A percentile compares a stretch with the other conserved stretches of the same genome.
Conservation (phyloP, 164 flowering plant species). For the Protea cynaroides region DNA sequence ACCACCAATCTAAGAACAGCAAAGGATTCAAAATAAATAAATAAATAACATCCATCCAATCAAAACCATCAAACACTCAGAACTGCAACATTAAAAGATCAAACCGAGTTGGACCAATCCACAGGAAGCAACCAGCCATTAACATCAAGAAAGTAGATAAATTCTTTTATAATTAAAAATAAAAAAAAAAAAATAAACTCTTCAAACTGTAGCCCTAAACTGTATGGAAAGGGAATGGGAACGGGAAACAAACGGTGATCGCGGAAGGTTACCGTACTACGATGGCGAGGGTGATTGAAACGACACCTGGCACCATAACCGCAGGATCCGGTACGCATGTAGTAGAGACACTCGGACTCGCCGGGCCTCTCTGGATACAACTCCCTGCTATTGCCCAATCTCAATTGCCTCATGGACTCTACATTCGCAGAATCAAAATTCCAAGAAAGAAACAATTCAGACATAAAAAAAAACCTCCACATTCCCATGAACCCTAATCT, state of each 20-base stretch:
- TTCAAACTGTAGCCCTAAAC: constrained; percentile 9
- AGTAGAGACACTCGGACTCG: constrained; percentile 63
- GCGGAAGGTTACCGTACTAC: constrained; percentile 32
- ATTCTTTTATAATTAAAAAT: no score
- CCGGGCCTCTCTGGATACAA: constrained; percentile 67
- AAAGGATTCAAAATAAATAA: background rate
- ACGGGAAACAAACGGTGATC: background rate
- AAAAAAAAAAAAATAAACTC: background rate
- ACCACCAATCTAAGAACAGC: background rate
- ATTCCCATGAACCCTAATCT: constrained; percentile 22
- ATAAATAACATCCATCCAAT: constrained; percentile 2
- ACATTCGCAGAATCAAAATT: constrained; percentile 15
- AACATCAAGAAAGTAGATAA: constrained; percentile 10
- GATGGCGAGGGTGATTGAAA: constrained; percentile 82
- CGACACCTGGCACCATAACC: constrained; percentile 78
- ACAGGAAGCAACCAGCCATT: constrained; percentile 16
- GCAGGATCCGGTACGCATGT: constrained; percentile 78
- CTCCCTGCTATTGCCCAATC: constrained; percentile 25
- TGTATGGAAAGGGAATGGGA: constrained; percentile 2
- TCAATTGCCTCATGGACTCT: constrained; percentile 65
- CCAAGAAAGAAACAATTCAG: background rate
- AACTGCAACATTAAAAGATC: constrained; percentile 1
- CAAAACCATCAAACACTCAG: background rate
- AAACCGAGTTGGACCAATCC: constrained; percentile 1
- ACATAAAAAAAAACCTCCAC: constrained; percentile 1